These are phyloP conservation scores for Heterotrichella gracilis DNA, from an alignment of 352 stramenopile genomes.

Conservation along the genomic window DNA sequence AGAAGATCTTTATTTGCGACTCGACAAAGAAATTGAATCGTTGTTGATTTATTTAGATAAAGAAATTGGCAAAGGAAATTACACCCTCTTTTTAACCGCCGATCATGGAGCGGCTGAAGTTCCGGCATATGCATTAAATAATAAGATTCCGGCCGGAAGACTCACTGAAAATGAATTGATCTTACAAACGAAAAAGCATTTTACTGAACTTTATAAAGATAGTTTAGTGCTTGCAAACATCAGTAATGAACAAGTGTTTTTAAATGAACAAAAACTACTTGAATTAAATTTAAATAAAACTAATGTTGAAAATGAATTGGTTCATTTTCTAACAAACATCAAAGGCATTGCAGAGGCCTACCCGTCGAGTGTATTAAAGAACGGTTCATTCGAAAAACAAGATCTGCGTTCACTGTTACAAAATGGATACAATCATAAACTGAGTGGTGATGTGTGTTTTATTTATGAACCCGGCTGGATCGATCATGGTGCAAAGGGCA, in stretches of 20 bases:
- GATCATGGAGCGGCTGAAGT: background rate
- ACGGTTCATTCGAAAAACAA: background rate
- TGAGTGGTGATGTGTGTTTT: background rate
- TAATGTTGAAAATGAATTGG: background rate
- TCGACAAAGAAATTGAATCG: background rate
- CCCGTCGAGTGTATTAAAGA: background rate
- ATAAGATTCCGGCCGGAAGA: background rate
- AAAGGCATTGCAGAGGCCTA: background rate
- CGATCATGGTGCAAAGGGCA: background rate
- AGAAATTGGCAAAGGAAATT: background rate
- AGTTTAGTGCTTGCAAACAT: background rate
- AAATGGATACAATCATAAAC: constrained; percentile 5
- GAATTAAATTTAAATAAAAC: background rate
- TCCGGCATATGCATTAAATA: background rate
- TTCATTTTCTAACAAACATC: background rate
- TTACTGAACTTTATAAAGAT: background rate
- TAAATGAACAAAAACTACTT: background rate
- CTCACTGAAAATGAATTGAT: background rate
- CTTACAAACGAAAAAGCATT: background rate
- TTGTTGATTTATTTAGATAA: background rate
- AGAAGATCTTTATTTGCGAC: background rate
- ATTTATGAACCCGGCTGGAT: background rate
- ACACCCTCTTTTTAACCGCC: background rate
- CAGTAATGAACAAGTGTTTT: background rate
- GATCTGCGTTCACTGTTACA: background rate